Evolutionary conservation across 2,329 filamentous ascomycete genomes (phyloP).

Genomic region (Elsinoe necatrix): DNA sequence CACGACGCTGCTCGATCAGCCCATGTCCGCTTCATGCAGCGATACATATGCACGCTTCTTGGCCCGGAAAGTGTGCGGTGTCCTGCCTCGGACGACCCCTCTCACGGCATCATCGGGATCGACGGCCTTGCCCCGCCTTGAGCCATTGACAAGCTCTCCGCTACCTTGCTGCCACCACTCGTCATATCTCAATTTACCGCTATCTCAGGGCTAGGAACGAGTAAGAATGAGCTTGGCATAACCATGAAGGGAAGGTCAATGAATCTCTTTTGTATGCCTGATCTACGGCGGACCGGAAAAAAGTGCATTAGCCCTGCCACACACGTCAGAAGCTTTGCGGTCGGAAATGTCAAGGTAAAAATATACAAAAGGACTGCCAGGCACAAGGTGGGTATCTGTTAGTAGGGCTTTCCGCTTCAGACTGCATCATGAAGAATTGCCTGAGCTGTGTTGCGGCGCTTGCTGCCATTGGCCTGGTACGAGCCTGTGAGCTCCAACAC

Average conservation of each 20-base stretch:
- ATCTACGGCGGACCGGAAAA: background rate
- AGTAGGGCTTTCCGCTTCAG: background rate
- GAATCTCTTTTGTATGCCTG: background rate
- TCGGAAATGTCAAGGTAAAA: background rate
- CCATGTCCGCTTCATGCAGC: background rate
- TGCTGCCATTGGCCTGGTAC: background rate
- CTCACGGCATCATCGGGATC: background rate
- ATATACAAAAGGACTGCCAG: background rate
- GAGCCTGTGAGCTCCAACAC: constrained; percentile 4
- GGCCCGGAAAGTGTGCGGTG: background rate
- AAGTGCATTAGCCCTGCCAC: background rate
- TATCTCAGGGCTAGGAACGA: background rate
- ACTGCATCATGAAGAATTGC: background rate
- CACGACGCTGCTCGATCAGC: too few relatives aligned
- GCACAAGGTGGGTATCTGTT: background rate
- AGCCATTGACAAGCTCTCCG: constrained; percentile 1
- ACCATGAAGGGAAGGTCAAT: constrained; percentile 6
- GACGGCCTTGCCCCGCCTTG: constrained; percentile 2
- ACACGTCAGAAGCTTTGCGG: background rate
- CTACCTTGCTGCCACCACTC: background rate
- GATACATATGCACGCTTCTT: background rate
- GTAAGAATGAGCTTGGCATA: constrained; percentile 9
- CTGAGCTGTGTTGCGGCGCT: background rate
- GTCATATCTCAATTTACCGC: background rate
- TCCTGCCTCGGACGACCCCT: background rate